A percentile compares a stretch with the other conserved stretches of the same genome.
These are phyloP conservation scores for Lentinus tigrinus DNA, from an alignment of 768 basidiomycete genomes.

Conservation along the genomic window DNA sequence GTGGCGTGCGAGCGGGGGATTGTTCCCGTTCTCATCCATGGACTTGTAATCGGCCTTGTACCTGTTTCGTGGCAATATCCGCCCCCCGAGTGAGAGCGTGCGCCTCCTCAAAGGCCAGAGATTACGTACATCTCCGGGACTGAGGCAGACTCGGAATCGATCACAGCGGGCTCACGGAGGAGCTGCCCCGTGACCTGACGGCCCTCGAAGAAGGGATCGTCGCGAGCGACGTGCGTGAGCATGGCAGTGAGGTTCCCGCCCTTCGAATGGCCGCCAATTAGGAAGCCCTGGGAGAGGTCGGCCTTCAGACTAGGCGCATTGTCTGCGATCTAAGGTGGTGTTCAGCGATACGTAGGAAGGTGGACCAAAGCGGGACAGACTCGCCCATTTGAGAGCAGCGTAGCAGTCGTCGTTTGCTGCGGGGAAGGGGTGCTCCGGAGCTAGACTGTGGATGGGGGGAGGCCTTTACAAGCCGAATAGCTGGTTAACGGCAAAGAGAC, in stretches of 20 bases:
- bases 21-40: too few relatives aligned
- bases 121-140: conserved; percentile 21
- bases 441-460: conserved; percentile 14
- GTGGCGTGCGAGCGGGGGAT: too few relatives aligned
- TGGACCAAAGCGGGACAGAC: too few relatives aligned
- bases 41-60: too few relatives aligned
- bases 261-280: conserved; percentile 26
- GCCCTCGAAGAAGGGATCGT: conserved; percentile 26
- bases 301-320: conserved; percentile 13
- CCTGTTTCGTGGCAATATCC: too few relatives aligned
- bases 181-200: conserved; percentile 24
- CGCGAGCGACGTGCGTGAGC: conserved; percentile 24
- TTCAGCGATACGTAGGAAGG: too few relatives aligned
- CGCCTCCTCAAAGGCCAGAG: too few relatives aligned
- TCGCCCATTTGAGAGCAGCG: conserved; percentile 27
- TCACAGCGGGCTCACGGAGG: conserved; percentile 22
- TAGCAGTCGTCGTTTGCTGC: conserved; percentile 20
- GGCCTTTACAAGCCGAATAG: too few relatives aligned
- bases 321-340: conserved; percentile 12
- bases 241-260: conserved; percentile 26
- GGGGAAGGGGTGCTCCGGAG: conserved; percentile 27
- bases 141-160: conserved; percentile 16
- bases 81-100: too few relatives aligned
- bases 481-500: too few relatives aligned
- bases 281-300: conserved; percentile 23